Evolutionary conservation across 495 filamentous ascomycete species (phyloP).

Genomic region (Aspergillus sparsus): DNA sequence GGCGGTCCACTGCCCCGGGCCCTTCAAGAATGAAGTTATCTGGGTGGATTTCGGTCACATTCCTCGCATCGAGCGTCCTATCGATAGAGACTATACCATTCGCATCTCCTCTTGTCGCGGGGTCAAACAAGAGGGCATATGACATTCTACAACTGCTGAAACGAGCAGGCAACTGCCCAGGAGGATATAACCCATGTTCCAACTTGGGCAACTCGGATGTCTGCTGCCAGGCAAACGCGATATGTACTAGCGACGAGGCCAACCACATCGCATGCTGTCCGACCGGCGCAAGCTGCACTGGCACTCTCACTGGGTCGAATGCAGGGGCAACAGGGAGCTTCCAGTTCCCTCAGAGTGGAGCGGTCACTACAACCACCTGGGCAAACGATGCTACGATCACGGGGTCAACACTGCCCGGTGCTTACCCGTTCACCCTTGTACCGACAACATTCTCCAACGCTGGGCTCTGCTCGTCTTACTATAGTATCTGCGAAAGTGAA

Average conservation of each 20-base stretch:
- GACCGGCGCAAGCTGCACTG: constrained; percentile 60
- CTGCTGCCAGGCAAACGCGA: constrained; percentile 56
- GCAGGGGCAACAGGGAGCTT: constrained; percentile 32
- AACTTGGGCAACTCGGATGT: constrained; percentile 50
- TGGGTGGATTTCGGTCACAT: constrained; percentile 41
- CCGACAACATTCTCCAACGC: constrained; percentile 65
- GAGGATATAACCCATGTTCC: constrained; percentile 52
- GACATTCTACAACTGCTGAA: constrained; percentile 42
- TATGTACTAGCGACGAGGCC: constrained; percentile 59
- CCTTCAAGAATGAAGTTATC: constrained; percentile 40
- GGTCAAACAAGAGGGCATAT: constrained; percentile 34
- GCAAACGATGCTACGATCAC: constrained; percentile 40
- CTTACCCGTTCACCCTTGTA: constrained; percentile 66
- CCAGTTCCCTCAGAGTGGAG: constrained; percentile 38
- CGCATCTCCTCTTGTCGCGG: constrained; percentile 27
- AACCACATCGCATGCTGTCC: constrained; percentile 69
- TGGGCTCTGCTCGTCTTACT: constrained; percentile 66
- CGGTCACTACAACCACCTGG: constrained; percentile 31
- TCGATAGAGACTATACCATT: constrained; percentile 38
- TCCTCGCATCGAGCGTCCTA: constrained; percentile 36
- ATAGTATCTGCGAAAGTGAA: constrained; percentile 64
- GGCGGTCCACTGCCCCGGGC: constrained; percentile 21
- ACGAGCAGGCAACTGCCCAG: constrained; percentile 51
- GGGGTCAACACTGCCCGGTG: constrained; percentile 44
- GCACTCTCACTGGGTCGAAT: constrained; percentile 46